Base-by-base conservation (phyloP, 306 rosid genomes). In the Macrotyloma uniflorum region DNA sequence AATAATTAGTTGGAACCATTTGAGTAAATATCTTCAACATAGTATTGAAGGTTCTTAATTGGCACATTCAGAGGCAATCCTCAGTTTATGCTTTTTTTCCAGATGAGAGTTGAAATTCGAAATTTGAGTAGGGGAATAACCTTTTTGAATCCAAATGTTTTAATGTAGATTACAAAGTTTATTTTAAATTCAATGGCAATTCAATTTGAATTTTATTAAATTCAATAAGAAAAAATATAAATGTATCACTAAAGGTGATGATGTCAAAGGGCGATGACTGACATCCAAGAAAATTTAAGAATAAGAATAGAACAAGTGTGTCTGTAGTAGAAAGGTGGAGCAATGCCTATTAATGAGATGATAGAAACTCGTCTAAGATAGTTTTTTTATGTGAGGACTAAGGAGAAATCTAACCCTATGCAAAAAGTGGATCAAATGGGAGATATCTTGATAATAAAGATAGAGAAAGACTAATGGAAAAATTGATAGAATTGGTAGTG, bases 51-150 rank as follows among this genome's bases (percentile, higher is more conserved):
- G 26, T 24, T 7, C 75, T 28, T 46, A 10, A 5, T 58, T 13
- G 18, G 30, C 47, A 9, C 63, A 10, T 32, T 70, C 75, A 30
- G 19, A 70, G 73, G n/a, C 20, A 50, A n/a, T 47, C 6, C 42
- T 19, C 13, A 35, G n/a, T 59, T 13, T 33, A 62, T 74, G 22
- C 24, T 33, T 36, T 36, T n/a, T 36, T 9, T 38, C 13, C 9
- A 38, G 4, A 38, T 38, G 33, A 30, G 3, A 30, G 45, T 43
- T 13, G 11, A 46, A 68, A 74, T 74, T 58, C 19, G 59, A 59
- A 74, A 74, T 26, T 74, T 58, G 45, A 43, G 35, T 45, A 45
- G 49, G 47, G 3, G 45, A 15, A 75, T 30, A 75, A 46, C 18
- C 46, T 43, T 59, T n/a, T 74, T 8, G 54, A 42, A 11, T 18